Base-by-base conservation (phyloP, 2,329 filamentous ascomycete species). In the Colletotrichum limetticola region DNA sequence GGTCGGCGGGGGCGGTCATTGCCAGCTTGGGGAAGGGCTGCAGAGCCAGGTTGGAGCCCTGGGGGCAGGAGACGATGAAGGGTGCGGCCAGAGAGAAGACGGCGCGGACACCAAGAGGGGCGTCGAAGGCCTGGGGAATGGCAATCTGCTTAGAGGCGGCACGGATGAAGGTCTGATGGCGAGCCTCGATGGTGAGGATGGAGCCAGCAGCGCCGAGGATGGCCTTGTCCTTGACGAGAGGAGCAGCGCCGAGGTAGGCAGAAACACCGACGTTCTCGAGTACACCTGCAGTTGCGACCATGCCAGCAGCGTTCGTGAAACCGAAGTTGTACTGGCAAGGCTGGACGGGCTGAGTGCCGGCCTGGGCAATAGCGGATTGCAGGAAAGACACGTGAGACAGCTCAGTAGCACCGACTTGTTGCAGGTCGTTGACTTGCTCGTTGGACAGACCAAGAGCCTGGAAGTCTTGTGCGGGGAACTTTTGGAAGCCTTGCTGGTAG, bases 201-300 rank as follows among this genome's bases (percentile, higher is more conserved):
- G 90, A 90, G 11, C 87, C 93, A 2, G 93, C 93, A 24, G 90
- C 89, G 73, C 87, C 85, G 63, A 95, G 89, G 74, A 94, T 89
- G 62, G 85, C 85, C 62, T 86, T 84, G 68, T 87, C 86, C 58
- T 88, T 86, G 74, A 95, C 82, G 37, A 94, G 85, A 5, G 91
- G 90, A 16, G 92, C 92, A 30, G 91, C 93, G 72, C 92, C 93
- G 16, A 94, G 89, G 82, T 91, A 92, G 75, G 92, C 92, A n/a
- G 91, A 92, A 37, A 94, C 88, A 81, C 92, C 92, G 71, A 94
- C 88, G 78, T 90, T 92, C 82, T 95, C 93, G 71, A 95, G 89
- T 26, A 94, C 85, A 76, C 88, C 87, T 16, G 92, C 93, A 3
- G 91, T 93, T 62, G 87, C 89, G 49, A 95, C 88, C 91, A 95